A percentile compares a stretch with the other conserved stretches of the same genome.
Evolutionary conservation across 2,329 filamentous ascomycete genomes (phyloP).

Genomic region (Fonsecaea pugnacius): DNA sequence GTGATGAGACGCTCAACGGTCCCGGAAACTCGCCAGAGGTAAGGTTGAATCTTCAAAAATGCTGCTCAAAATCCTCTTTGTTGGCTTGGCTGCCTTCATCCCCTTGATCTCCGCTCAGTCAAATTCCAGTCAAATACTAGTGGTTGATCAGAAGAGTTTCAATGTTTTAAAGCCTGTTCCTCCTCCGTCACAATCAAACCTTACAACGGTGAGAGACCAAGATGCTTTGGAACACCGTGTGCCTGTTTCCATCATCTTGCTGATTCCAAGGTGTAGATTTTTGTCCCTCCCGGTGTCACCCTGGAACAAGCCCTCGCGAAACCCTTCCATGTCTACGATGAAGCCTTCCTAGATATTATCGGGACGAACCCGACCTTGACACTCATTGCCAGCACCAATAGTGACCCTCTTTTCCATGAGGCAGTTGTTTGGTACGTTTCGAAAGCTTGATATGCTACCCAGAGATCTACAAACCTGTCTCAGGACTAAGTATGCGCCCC

Average conservation of each 20-base stretch:
- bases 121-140: constrained; percentile 46
- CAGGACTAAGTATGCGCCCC: too few relatives aligned
- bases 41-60: constrained; percentile 16
- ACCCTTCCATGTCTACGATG: constrained; percentile 56
- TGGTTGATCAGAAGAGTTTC: constrained; percentile 53
- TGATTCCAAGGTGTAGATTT: constrained; percentile 39
- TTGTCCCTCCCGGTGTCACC: constrained; percentile 53
- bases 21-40: not conserved
- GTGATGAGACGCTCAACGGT: not conserved
- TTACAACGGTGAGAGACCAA: constrained; percentile 43
- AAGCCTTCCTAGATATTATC: constrained; percentile 57
- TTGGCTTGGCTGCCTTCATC: constrained; percentile 12
- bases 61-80: constrained; percentile 22
- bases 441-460: not conserved
- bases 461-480: not conserved
- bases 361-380: constrained; percentile 57
- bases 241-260: not conserved
- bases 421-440: constrained; percentile 57
- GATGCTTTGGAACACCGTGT: not conserved
- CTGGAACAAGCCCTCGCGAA: constrained; percentile 41
- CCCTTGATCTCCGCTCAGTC: constrained; percentile 21
- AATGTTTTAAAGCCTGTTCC: constrained; percentile 49
- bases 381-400: constrained; percentile 52
- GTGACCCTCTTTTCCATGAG: constrained; percentile 60
- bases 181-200: constrained; percentile 41